These are phyloP conservation scores for Oehlia diaphana DNA, from an alignment of 192 early-diverging fungal species.

Conservation along the genomic window DNA sequence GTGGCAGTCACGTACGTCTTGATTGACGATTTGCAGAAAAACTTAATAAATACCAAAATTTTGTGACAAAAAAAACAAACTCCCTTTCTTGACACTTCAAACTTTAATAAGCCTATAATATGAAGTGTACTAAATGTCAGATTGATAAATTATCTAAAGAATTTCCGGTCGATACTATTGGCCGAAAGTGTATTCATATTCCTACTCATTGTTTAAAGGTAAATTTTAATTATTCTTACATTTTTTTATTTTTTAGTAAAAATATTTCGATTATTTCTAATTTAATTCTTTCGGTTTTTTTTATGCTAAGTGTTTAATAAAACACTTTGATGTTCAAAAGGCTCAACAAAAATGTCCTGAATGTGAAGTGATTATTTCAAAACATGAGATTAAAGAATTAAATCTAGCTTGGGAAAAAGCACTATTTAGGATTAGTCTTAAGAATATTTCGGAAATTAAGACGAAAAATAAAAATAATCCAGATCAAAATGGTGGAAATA, in stretches of 20 bases:
- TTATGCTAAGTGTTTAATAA: neutral
- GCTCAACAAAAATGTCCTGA: neutral
- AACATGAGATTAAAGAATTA: neutral
- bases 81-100: no score
- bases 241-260: neutral
- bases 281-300: neutral
- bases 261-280: neutral
- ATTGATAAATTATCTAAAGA: conserved; percentile 28
- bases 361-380: neutral
- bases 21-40: no score
- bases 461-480: neutral
- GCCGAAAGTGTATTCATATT: conserved; percentile 23
- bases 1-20: no score
- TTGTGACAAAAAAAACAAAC: no score
- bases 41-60: no score
- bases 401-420: conserved; percentile 9
- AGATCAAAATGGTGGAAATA: neutral
- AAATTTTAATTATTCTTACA: neutral
- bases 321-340: neutral
- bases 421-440: neutral
- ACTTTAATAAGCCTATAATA: neutral
- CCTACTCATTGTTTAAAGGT: conserved; percentile 17
- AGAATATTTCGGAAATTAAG: neutral
- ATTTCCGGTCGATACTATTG: conserved; percentile 3
- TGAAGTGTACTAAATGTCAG: conserved; percentile 25